phyloP scores from a whole-genome alignment of 73 alveolate genomes.

The Paramecium pentaurelia region DNA sequence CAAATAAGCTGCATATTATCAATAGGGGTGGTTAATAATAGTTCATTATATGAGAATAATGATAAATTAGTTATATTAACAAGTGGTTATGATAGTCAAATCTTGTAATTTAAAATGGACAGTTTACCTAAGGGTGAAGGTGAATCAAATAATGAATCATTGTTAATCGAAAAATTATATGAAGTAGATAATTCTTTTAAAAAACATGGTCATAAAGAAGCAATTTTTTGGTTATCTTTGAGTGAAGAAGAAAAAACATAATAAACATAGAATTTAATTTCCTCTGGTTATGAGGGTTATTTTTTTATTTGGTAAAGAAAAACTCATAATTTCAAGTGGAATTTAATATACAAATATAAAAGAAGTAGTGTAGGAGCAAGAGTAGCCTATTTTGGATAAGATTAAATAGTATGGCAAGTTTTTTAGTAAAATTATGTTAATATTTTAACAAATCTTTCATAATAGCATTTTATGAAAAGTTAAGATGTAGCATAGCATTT shows the following conservation, averaged over 20 bases:
- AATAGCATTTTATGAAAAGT: neutral
- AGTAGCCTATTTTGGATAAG: neutral
- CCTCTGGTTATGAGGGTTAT: neutral
- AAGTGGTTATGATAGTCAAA: neutral
- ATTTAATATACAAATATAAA: neutral
- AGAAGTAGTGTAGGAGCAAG: neutral
- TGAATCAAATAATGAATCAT: no score
- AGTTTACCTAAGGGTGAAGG: neutral
- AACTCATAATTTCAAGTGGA: neutral
- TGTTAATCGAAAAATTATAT: no score
- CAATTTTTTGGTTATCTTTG: neutral
- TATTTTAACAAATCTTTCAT: neutral
- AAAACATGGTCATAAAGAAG: neutral
- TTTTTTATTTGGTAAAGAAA: neutral
- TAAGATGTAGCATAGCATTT: neutral
- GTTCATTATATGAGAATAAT: no score
- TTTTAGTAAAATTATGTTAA: neutral
- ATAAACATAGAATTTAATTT: no score
- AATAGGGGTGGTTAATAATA: neutral
- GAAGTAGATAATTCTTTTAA: no score
- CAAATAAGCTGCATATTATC: neutral
- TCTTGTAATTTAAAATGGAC: neutral
- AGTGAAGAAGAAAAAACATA: neutral
- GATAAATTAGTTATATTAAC: neutral
- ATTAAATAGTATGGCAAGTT: neutral